Percentiles rank a stretch among this genome's conserved stretches.
Conservation (phyloP, 176 grass and related monocot species). For the Saccharum officinarum region DNA sequence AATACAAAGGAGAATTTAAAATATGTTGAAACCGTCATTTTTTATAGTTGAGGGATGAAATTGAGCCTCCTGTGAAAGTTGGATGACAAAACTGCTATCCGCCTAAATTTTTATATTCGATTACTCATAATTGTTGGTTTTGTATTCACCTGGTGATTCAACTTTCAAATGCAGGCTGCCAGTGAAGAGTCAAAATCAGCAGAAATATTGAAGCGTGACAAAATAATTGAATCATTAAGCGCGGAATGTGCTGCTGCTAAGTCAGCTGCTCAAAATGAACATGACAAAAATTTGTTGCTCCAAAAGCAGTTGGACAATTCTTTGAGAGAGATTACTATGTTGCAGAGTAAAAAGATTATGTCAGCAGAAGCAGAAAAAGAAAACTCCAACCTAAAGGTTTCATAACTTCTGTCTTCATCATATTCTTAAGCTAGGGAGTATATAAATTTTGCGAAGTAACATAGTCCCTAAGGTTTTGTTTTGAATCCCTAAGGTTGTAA, state of each 20-base stretch:
- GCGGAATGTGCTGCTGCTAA: slow-evolving; percentile 59
- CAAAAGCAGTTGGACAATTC: slow-evolving; percentile 61
- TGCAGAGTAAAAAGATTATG: slow-evolving; percentile 55
- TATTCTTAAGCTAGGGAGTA: not conserved
- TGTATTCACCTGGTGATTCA: slow-evolving; percentile 6
- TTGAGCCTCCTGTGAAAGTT: not conserved
- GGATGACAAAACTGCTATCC: not conserved
- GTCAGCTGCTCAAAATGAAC: slow-evolving; percentile 56
- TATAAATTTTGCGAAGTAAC: not conserved
- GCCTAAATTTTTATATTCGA: not conserved
- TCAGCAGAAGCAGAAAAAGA: slow-evolving; percentile 68
- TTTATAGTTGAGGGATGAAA: not conserved
- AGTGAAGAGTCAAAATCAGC: slow-evolving; percentile 77
- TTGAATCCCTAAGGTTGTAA: not conserved
- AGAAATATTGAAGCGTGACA: slow-evolving; percentile 78
- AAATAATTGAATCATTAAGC: slow-evolving; percentile 62
- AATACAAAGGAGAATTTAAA: not conserved
- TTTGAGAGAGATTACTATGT: slow-evolving; percentile 56
- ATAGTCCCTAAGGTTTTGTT: not conserved
- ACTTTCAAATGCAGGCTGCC: slow-evolving; percentile 53
- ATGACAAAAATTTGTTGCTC: slow-evolving; percentile 59
- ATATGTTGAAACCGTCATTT: not conserved
- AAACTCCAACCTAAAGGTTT: slow-evolving; percentile 77
- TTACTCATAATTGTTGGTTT: slow-evolving; percentile 5
- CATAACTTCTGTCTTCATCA: slow-evolving; percentile 22